Evolutionary conservation across 2,329 filamentous ascomycete species (phyloP).

Genomic region (Diaporthe sp.): DNA sequence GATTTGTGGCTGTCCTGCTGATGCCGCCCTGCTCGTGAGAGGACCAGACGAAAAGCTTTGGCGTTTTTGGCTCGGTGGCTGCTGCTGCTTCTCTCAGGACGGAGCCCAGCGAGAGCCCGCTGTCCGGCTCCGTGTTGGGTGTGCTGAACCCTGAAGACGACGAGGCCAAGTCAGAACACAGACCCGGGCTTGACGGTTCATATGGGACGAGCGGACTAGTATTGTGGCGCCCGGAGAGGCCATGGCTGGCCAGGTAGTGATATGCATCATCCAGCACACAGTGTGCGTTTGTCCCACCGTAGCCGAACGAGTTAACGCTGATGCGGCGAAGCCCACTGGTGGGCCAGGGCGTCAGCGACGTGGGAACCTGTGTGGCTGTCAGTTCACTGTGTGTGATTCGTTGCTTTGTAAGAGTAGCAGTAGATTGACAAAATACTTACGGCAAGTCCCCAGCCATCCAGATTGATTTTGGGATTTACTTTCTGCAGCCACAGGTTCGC

Average conservation of each 20-base stretch:
- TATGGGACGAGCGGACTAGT: slow-evolving; percentile 7
- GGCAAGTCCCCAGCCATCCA: slow-evolving; percentile 39
- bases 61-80: background rate
- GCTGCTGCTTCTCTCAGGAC: background rate
- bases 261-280: slow-evolving; percentile 25
- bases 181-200: background rate
- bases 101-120: background rate
- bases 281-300: slow-evolving; percentile 62
- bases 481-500: slow-evolving; percentile 56
- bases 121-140: background rate
- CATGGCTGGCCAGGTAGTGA: background rate
- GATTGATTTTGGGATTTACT: slow-evolving; percentile 42
- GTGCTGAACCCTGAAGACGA: background rate
- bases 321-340: slow-evolving; percentile 45
- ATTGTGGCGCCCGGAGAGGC: slow-evolving; percentile 26
- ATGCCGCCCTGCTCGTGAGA: slow-evolving; percentile 31
- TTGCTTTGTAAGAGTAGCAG: background rate
- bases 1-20: slow-evolving; percentile 1
- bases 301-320: slow-evolving; percentile 66
- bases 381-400: background rate
- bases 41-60: slow-evolving; percentile 21
- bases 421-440: background rate
- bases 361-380: slow-evolving; percentile 14
- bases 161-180: background rate
- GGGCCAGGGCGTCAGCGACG: slow-evolving; percentile 9